A percentile compares a stretch with the other conserved stretches of the same genome.
Evolutionary conservation across 768 basidiomycete species (phyloP).

Genomic region (Sarcomyxa edulis): DNA sequence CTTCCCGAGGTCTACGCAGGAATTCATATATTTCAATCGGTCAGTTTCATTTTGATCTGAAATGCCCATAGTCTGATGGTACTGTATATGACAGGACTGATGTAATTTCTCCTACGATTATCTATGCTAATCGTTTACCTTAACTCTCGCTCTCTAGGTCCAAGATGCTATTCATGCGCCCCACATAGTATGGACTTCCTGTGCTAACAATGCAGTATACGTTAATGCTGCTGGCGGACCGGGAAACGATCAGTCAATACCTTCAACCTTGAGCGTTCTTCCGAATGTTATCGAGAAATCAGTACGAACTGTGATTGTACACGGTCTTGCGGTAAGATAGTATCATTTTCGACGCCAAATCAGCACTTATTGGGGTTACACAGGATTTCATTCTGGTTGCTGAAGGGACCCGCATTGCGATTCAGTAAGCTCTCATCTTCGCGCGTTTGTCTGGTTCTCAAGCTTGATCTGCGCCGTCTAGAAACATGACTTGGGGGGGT

Average conservation of each 20-base stretch:
- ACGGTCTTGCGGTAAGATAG: constrained; percentile 55
- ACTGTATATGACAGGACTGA: constrained; percentile 23
- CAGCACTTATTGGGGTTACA: neutral
- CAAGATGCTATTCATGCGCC: constrained; percentile 63
- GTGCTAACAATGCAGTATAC: constrained; percentile 49
- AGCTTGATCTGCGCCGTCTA: constrained; percentile 9
- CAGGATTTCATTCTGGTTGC: constrained; percentile 37
- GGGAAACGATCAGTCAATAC: constrained; percentile 47
- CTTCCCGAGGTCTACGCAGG: constrained; percentile 56
- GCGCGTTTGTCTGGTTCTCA: constrained; percentile 1
- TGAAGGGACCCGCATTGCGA: constrained; percentile 48
- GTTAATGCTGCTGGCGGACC: constrained; percentile 32
- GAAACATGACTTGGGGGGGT: constrained; percentile 51
- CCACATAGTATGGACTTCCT: constrained; percentile 51
- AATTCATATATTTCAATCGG: constrained; percentile 54
- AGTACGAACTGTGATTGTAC: constrained; percentile 56
- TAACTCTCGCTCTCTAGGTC: constrained; percentile 18
- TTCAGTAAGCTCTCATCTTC: constrained; percentile 32
- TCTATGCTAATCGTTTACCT: neutral
- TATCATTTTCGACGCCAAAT: constrained; percentile 25
- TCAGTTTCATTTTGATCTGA: constrained; percentile 11
- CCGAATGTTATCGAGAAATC: constrained; percentile 71
- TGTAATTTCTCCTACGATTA: constrained; percentile 19
- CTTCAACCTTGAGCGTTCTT: constrained; percentile 57
- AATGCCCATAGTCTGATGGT: constrained; percentile 3